Evolutionary conservation across 225 moss, liverwort and hornwort species (phyloP).

Genomic region (Takakia lepidozioides): DNA sequence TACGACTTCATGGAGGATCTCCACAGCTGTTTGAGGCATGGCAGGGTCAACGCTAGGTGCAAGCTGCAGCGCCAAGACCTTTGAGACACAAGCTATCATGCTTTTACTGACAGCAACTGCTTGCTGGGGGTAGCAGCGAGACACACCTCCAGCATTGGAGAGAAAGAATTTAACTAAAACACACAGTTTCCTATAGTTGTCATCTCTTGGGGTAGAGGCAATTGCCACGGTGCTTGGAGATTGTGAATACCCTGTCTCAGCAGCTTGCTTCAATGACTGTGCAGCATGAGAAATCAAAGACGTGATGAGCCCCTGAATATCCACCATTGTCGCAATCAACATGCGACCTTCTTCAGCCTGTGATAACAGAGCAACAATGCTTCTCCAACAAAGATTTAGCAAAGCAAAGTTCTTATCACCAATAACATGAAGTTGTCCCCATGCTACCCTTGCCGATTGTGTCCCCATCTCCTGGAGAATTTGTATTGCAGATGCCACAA

Average conservation of each 20-base stretch:
- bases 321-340: constrained; percentile 42
- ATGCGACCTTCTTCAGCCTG: constrained; percentile 54
- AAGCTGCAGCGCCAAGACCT: constrained; percentile 44
- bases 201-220: constrained; percentile 15
- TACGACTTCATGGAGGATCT: constrained; percentile 54
- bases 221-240: constrained; percentile 17
- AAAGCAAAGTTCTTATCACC: constrained; percentile 15
- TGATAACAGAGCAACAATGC: constrained; percentile 50
- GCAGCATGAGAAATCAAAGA: constrained; percentile 48
- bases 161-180: constrained; percentile 67
- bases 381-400: constrained; percentile 69
- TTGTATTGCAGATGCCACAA: constrained; percentile 45
- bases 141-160: constrained; percentile 37
- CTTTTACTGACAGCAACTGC: constrained; percentile 30
- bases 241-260: constrained; percentile 41
- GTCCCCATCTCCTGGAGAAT: constrained; percentile 58
- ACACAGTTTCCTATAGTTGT: constrained; percentile 46
- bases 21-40: constrained; percentile 36
- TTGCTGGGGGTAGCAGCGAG: constrained; percentile 48
- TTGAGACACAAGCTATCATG: constrained; percentile 42
- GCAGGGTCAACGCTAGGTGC: constrained; percentile 27
- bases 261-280: constrained; percentile 52
- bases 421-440: constrained; percentile 4
- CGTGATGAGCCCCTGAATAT: constrained; percentile 34
- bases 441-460: constrained; percentile 6